These are phyloP conservation scores for Areca catechu DNA, from an alignment of 176 grass and related monocot species.

Conservation along the genomic window DNA sequence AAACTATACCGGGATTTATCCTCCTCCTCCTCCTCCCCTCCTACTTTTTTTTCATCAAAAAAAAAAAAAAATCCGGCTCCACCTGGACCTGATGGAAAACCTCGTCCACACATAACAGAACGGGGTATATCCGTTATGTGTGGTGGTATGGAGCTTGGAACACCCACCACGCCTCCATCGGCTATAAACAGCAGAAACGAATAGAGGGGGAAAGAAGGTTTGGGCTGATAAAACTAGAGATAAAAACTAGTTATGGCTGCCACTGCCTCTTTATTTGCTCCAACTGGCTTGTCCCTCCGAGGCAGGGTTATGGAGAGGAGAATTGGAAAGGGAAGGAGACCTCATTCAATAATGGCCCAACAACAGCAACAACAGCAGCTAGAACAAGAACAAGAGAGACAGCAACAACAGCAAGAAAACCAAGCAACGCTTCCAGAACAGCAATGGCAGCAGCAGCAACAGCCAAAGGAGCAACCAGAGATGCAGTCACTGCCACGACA, in stretches of 20 bases:
- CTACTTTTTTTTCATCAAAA: too few relatives aligned
- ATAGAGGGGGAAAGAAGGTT: neutral
- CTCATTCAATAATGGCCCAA: conserved; percentile 20
- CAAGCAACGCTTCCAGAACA: neutral
- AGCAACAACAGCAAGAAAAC: conserved; percentile 8
- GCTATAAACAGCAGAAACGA: neutral
- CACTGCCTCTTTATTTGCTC: conserved; percentile 48
- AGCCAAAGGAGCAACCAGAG: neutral
- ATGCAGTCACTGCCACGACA: conserved; percentile 47
- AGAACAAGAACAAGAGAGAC: conserved; percentile 17
- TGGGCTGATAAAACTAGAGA: neutral
- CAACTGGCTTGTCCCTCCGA: conserved; percentile 28
- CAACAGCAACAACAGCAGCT: conserved; percentile 46
- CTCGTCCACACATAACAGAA: too few relatives aligned
- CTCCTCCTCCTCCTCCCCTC: too few relatives aligned
- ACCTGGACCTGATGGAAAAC: too few relatives aligned
- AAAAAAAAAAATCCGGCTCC: too few relatives aligned
- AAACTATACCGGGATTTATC: too few relatives aligned
- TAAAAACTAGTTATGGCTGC: conserved; percentile 33
- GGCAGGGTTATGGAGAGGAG: conserved; percentile 8
- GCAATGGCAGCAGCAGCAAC: conserved; percentile 10
- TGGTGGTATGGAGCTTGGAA: too few relatives aligned
- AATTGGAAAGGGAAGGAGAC: conserved; percentile 3
- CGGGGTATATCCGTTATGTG: too few relatives aligned
- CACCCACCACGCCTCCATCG: too few relatives aligned